Evolutionary conservation across 768 basidiomycete genomes (phyloP).

Genomic region (Omphalotus guepiniiformis): DNA sequence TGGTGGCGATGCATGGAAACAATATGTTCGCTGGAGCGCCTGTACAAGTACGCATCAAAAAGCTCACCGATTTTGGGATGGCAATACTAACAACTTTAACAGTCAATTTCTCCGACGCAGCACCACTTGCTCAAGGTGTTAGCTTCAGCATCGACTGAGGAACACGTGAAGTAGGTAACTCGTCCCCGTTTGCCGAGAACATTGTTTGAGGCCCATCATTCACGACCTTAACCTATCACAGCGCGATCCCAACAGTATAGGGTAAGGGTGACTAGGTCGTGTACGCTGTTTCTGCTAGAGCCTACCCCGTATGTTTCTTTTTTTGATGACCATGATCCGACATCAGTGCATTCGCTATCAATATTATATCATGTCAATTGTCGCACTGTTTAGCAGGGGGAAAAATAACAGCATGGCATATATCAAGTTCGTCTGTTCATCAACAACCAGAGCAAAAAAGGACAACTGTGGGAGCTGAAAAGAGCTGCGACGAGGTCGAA

Average conservation of each 20-base stretch:
- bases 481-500: background rate
- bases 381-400: too few species aligned
- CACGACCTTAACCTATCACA: background rate
- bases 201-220: too few species aligned
- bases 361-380: background rate
- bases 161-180: too few species aligned
- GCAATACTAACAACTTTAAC: slow-evolving; percentile 12
- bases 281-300: background rate
- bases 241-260: background rate
- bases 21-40: slow-evolving; percentile 89
- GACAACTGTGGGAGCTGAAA: slow-evolving; percentile 7
- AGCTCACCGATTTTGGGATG: background rate
- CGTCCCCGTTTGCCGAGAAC: too few species aligned
- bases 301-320: slow-evolving; percentile 6
- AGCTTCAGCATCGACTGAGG: slow-evolving; percentile 44
- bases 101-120: slow-evolving; percentile 88
- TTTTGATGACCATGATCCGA: slow-evolving; percentile 8
- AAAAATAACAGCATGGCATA: slow-evolving; percentile 6
- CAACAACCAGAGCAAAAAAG: slow-evolving; percentile 2
- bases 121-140: slow-evolving; percentile 92
- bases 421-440: background rate
- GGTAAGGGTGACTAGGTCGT: slow-evolving; percentile 6
- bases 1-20: slow-evolving; percentile 98
- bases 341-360: too few species aligned
- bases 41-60: slow-evolving; percentile 70